Base-by-base conservation (phyloP, 345 rosid species). In the Aquilaria sinensis region DNA sequence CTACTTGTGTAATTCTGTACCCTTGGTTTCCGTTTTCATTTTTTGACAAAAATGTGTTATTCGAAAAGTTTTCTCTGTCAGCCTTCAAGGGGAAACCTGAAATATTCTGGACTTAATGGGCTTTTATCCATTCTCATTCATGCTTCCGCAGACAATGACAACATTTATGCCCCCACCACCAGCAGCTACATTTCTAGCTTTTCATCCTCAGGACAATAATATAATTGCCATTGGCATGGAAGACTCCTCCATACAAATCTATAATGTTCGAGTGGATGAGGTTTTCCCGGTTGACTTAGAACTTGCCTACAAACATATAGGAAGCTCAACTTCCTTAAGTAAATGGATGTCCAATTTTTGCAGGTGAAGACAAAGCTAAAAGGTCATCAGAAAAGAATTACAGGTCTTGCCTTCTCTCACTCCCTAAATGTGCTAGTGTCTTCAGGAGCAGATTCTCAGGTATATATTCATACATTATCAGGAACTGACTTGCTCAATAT, bases 361-460 rank as follows among this genome's bases (percentile, higher is more conserved):
- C 72, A 88, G 96, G 94, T 83, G 52, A 77, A 77, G 76, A 77
- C 79, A 5, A 91, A 86, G 77, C 63, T 91, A 53, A 84, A 81
- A 60, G 96, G 97, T 60, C 94, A 88, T 77, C 83, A 81, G 63
- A 91, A 91, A 67, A 80, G 87, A 74, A 88, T 91, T 56, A 91
- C 96, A 4, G 97, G 97, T 69, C 96, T 91, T 32, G 91, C 96
- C 32, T 91, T 91, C 81, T 91, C 97, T 37, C 72, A 84, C 70
- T 31, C 57, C 9, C 72, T 86, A 45, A 85, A 85, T 65, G 83
- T 88, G 70, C 91, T 91, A 14, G 88, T 91, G 41, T 91, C 96
- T 67, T 88, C 97, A 5, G 97, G 97, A 58, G 97, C 96, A 41
- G 96, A 88, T 61, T 70, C 87, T 57, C 96, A 88, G 89, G 96